Base-by-base conservation (phyloP, 2,329 filamentous ascomycete species). In the Monilinia aucupariae region DNA sequence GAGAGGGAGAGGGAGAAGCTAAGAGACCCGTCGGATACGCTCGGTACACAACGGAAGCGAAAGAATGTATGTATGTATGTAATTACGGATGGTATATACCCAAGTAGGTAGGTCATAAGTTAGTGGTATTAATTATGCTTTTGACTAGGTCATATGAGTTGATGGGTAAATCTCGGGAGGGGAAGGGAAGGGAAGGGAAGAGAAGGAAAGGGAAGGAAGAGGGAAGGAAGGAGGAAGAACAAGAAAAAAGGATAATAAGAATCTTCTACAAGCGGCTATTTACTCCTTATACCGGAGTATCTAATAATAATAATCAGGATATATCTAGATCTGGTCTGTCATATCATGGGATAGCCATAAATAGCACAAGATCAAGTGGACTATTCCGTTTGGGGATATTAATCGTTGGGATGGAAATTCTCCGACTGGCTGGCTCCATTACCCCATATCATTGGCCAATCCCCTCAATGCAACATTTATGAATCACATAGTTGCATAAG, bases 321-420 rank as follows among this genome's bases (percentile, higher is more conserved):
- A 30, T 30, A 30, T 30, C 3, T 30, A 30, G 27, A 30, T 30
- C 3, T 30, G 6, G 27, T 30, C 6, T 30, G 27, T 30, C 6
- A 30, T 30, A 30, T 30, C 27, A 25, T 39, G 25, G 32, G 3
- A 17, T 20, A 10, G 15, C 43, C 58, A 55, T 43, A 30, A 55
- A 43, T 55, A 32, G 37, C 30, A 43, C 13, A 22, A n/a, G 37
- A 43, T 32, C 17, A 43, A 30, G 52, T n/a, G n/a, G 10, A 20
- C 4, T 43, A 50, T 56, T 49, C 27, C 53, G 25, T 61, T 64
- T 66, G 64, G 65, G 67, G 66, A 66, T 61, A 41, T 52, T 51
- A 64, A 61, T 61, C 49, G 49, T 66, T 65, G 65, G 61, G 62
- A 67, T 64, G 64, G 53, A 64, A 67, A 70, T 64, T 70, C 65